Evolutionary conservation across 2,329 filamentous ascomycete genomes (phyloP).

Genomic region (Penicillium sp.): DNA sequence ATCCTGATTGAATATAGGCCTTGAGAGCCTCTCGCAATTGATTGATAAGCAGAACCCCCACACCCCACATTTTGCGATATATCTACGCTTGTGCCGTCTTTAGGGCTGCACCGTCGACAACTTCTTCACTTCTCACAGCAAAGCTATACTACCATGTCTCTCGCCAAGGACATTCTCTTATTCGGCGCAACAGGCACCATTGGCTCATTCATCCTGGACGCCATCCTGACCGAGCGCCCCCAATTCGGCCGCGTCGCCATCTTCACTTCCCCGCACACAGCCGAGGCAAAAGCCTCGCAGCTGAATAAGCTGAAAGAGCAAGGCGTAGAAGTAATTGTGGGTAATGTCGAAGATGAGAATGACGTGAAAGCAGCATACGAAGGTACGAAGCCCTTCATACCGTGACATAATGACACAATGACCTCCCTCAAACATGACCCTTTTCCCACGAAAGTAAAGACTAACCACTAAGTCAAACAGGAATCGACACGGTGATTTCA

Average conservation of each 20-base stretch:
- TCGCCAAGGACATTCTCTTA: conserved; percentile 45
- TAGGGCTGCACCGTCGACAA: too few relatives aligned
- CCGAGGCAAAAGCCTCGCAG: conserved; percentile 48
- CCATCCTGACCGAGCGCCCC: conserved; percentile 46
- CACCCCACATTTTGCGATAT: conserved; percentile 2
- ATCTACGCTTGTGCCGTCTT: not conserved
- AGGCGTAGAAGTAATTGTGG: conserved; percentile 55
- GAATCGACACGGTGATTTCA: conserved; percentile 63
- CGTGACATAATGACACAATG: not conserved
- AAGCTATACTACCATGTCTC: conserved; percentile 10
- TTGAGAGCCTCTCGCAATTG: not conserved
- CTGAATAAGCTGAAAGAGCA: conserved; percentile 47
- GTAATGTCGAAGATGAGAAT: conserved; percentile 51
- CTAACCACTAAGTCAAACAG: conserved; percentile 24
- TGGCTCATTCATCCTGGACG: conserved; percentile 49
- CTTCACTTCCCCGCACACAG: conserved; percentile 55
- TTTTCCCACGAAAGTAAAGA: not conserved
- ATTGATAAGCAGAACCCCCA: conserved; percentile 6
- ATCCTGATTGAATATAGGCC: not conserved
- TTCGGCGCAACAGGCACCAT: conserved; percentile 53
- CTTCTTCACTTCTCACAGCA: not conserved
- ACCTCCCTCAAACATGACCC: not conserved
- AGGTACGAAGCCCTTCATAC: conserved; percentile 28
- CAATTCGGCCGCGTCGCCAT: conserved; percentile 53
- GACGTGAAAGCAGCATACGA: conserved; percentile 58